Base-by-base conservation (phyloP, 768 basidiomycete species). In the Strobilomyces dryophilus region DNA sequence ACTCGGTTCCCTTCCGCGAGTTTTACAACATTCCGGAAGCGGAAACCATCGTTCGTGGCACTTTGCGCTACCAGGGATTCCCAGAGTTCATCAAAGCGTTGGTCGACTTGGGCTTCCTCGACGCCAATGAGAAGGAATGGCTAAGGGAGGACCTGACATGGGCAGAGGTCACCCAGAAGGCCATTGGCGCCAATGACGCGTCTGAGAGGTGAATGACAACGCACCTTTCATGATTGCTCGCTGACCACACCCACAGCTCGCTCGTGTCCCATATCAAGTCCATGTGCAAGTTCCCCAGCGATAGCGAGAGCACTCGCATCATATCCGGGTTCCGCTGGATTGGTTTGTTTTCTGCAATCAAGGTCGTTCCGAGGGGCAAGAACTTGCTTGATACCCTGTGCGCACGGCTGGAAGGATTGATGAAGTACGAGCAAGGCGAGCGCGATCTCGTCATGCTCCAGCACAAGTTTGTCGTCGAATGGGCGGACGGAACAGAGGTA, bases 381-480 rank as follows among this genome's bases (percentile, higher is more conserved):
- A 94, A 89, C 73, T 79, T 95, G 59, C 83, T 99, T 58, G 93
- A 97, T 72, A 95, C 97, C 4, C 86, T 99, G 55, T 97, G 95
- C 68, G 90, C 82, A 3, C 84, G 79, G 20, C 81, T 99, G 45
- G 95, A 99, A 77, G 82, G 77, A 55, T 79, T 95, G 68, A 97
- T 98, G 91, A 81, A 85, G 71, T 98, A 95, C 73, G 89, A 85
- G 57, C 73, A 77, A 44, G 92, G 91, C 57, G 94, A 98, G 73
- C 86, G 92, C 11, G 95, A 99, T 71, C 82, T 98, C 55, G 91
- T 99, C 55, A 92, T 98, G 85, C 83, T 99, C 49, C 95, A 98
- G 74, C 95, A 99, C 81, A 95, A 95, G 76, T 98, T 99, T 67
- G 74, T 92, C 61, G 85, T 98, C 35, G 85, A 94, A 67, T 89